Base-by-base conservation (phyloP, 2,329 filamentous ascomycete genomes). In the Calonectria multiphialidica region DNA sequence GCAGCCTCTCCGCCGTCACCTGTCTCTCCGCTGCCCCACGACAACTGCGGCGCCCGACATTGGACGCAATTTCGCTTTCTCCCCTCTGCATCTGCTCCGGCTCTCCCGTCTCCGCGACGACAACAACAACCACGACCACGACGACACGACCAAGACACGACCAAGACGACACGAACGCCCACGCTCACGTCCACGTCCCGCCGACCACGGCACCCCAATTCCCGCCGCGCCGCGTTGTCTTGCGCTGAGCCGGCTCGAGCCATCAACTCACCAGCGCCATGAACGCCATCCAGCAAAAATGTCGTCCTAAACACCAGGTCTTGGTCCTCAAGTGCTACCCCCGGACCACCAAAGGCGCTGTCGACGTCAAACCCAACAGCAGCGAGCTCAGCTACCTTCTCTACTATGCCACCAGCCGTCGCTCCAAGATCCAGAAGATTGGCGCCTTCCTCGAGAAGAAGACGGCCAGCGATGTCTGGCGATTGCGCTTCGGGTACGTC, bases 261-360 rank as follows among this genome's bases (percentile, higher is more conserved):
- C 53, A 6, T 13, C 16, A 35, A 28, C 33, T 35, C 65, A 93
- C 93, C 91, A 88, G 93, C 81, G 88, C 91, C 81, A 93, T 93
- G 91, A 88, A 93, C 81, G 88, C 91, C 81, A 87, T 93, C 75
- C 88, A 91, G 84, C 88, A 92, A 80, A 91, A 88, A 84, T 92
- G 91, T 84, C 95, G 96, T 72, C 96, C 97, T 33, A 98, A 98
- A 88, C 97, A 99, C 86, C 96, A 98, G 89, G 94, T 98, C 78
- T 88, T 98, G 73, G 93, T 98, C 77, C 90, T 98, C 76, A 98
- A 98, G 87, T 98, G 96, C 88, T 99, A 98, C 84, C 97, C 97
- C 47, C 93, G 94, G 78, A 96, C 94, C 75, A 94, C 94, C 76
- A 98, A 98, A 86, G 95, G 95, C 64, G 93, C 94, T 74, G 93